Evolutionary conservation across 176 grass and related monocot species (phyloP).

Genomic region (Coix lacrymajobi): DNA sequence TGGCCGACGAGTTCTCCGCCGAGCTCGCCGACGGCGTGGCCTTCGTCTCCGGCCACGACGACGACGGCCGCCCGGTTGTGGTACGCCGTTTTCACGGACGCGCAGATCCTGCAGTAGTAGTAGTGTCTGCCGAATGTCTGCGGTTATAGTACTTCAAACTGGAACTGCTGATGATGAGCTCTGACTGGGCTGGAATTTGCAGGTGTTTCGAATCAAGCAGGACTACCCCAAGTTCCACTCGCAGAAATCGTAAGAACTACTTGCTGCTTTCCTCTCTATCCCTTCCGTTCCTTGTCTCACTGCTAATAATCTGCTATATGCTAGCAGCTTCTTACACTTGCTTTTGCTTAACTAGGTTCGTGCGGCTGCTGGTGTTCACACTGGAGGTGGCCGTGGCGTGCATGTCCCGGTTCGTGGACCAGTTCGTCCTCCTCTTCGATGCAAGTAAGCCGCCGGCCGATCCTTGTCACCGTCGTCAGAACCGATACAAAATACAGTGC

Average conservation of each 20-base stretch:
- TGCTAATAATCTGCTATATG: no score
- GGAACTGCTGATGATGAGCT: background rate
- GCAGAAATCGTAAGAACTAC: constrained; percentile 74
- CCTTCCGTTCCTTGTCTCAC: background rate
- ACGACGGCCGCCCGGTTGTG: constrained; percentile 85
- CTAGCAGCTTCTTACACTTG: background rate
- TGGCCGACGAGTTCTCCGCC: constrained; percentile 94
- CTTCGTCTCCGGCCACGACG: constrained; percentile 89
- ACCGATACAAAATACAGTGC: background rate
- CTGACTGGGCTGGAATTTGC: background rate
- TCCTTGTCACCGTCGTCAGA: background rate
- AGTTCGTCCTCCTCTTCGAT: constrained; percentile 90
- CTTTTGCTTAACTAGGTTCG: constrained; percentile 36
- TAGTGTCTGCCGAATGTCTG: no score
- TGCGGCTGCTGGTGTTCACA: constrained; percentile 91
- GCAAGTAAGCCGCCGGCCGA: constrained; percentile 57
- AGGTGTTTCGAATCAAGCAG: constrained; percentile 95
- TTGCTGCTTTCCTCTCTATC: background rate
- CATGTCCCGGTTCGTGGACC: constrained; percentile 92
- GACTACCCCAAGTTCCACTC: constrained; percentile 86
- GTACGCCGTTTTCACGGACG: constrained; percentile 19
- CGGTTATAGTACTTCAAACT: background rate
- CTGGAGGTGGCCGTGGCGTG: constrained; percentile 84
- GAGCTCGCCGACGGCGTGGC: constrained; percentile 83
- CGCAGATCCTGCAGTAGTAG: background rate